Percentiles rank a stretch among this genome's conserved stretches.
These are phyloP conservation scores for Bipolaris sorokiniana DNA, from an alignment of 2,329 filamentous ascomycete species.

Conservation along the genomic window DNA sequence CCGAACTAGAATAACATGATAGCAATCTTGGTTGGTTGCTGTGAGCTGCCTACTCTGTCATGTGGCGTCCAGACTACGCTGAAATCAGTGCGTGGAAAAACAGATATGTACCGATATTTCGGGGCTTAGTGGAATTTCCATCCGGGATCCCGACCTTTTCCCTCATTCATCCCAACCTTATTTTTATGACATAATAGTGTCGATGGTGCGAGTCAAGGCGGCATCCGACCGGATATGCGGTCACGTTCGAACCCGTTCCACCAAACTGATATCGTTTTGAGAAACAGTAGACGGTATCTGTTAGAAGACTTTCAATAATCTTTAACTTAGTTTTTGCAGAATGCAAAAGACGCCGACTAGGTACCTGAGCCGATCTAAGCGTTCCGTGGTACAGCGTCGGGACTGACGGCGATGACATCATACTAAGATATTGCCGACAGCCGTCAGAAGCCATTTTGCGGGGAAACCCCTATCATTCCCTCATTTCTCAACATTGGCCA, in stretches of 20 bases:
- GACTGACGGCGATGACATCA: conserved; percentile 29
- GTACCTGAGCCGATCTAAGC: conserved; percentile 1
- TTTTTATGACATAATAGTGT: conserved; percentile 1
- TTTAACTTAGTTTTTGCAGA: neutral
- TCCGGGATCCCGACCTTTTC: neutral
- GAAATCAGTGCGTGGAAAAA: neutral
- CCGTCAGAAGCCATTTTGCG: conserved; percentile 24
- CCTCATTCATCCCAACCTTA: neutral
- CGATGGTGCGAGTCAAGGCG: neutral
- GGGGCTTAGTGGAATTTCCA: neutral
- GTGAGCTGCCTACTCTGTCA: neutral
- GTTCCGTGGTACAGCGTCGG: conserved; percentile 17
- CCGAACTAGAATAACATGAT: no score
- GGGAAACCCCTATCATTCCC: conserved; percentile 15
- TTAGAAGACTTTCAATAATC: neutral
- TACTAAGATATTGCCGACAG: conserved; percentile 17
- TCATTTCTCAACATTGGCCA: conserved; percentile 7
- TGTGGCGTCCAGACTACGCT: neutral
- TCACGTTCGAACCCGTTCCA: neutral
- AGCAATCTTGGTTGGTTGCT: no score
- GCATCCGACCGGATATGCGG: neutral
- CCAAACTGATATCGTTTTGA: neutral
- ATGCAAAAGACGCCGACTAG: neutral
- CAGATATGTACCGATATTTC: neutral
- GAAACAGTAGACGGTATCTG: neutral